Conservation (phyloP, 352 stramenopile genomes). For the Phytophthora tentaculata region DNA sequence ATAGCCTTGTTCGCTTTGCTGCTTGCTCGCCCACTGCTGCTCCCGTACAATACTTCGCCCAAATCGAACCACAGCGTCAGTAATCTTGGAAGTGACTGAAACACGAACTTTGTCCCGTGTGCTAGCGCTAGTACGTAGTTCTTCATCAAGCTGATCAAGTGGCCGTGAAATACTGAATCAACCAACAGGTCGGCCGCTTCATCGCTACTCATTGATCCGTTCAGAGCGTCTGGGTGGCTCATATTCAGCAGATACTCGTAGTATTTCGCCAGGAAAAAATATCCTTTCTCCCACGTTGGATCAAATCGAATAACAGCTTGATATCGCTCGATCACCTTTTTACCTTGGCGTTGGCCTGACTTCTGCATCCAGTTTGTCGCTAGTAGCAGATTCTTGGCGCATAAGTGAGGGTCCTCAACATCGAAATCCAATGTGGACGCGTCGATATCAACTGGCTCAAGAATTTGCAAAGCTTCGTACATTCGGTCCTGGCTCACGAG, state of each 20-base stretch:
- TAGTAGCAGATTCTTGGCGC: slow-evolving; percentile 91
- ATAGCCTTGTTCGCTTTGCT: slow-evolving; percentile 67
- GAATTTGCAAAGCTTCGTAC: slow-evolving; percentile 84
- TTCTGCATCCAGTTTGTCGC: slow-evolving; percentile 97
- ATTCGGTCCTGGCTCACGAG: slow-evolving; percentile 84
- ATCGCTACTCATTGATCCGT: slow-evolving; percentile 43
- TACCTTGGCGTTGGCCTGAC: slow-evolving; percentile 92
- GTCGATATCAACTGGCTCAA: slow-evolving; percentile 85
- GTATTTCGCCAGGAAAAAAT: slow-evolving; percentile 92
- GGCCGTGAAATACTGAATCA: slow-evolving; percentile 62
- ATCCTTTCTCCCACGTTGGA: slow-evolving; percentile 94
- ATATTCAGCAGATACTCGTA: slow-evolving; percentile 91
- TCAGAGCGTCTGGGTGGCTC: slow-evolving; percentile 60
- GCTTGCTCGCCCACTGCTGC: slow-evolving; percentile 31
- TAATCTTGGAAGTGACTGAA: slow-evolving; percentile 96
- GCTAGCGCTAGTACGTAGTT: slow-evolving; percentile 93
- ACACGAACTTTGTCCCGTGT: slow-evolving; percentile 95
- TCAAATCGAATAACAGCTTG: slow-evolving; percentile 94
- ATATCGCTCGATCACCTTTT: slow-evolving; percentile 95
- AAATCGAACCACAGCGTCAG: slow-evolving; percentile 98
- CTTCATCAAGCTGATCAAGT: slow-evolving; percentile 92
- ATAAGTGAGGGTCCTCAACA: slow-evolving; percentile 74
- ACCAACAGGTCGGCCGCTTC: slow-evolving; percentile 51
- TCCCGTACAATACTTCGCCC: slow-evolving; percentile 77
- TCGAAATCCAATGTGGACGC: slow-evolving; percentile 75